Percentiles rank a stretch among this genome's conserved stretches.
These are phyloP conservation scores for Diaporthe aspalathi DNA, from an alignment of 2,329 filamentous ascomycete species.

Conservation along the genomic window DNA sequence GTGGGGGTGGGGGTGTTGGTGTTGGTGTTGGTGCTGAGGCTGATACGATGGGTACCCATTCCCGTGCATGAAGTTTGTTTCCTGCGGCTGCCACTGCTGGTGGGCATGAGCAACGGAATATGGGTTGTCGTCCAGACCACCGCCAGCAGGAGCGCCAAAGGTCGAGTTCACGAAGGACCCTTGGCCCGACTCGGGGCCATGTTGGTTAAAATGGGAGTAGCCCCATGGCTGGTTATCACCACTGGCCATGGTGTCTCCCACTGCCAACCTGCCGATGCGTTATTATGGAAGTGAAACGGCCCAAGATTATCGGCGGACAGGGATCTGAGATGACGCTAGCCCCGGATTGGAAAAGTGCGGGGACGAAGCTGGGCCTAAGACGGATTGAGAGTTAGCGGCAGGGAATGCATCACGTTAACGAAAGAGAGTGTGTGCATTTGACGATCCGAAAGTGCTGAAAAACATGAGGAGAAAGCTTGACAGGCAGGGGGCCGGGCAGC, in stretches of 20 bases:
- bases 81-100: slow-evolving; percentile 38
- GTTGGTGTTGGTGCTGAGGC: neutral
- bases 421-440: neutral
- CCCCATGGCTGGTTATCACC: slow-evolving; percentile 39
- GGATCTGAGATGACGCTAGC: slow-evolving; percentile 28
- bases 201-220: slow-evolving; percentile 34
- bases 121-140: slow-evolving; percentile 28
- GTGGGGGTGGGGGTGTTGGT: slow-evolving; percentile 1
- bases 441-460: slow-evolving; percentile 31
- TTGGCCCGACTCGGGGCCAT: slow-evolving; percentile 34
- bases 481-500: neutral
- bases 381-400: slow-evolving; percentile 35
- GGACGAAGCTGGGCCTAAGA: slow-evolving; percentile 24
- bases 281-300: neutral
- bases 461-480: slow-evolving; percentile 5
- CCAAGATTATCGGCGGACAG: neutral
- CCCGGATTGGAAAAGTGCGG: slow-evolving; percentile 2
- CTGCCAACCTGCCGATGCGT: neutral
- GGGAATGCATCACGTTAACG: slow-evolving; percentile 11
- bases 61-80: slow-evolving; percentile 30
- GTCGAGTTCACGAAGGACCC: slow-evolving; percentile 33
- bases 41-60: slow-evolving; percentile 29
- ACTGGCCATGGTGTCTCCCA: slow-evolving; percentile 29
- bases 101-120: slow-evolving; percentile 35
- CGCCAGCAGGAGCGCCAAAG: slow-evolving; percentile 29